Evolutionary conservation across 768 basidiomycete species (phyloP), one percentile per base, ranked within the genome.

Genomic region (Mycena epipterygia): DNA sequence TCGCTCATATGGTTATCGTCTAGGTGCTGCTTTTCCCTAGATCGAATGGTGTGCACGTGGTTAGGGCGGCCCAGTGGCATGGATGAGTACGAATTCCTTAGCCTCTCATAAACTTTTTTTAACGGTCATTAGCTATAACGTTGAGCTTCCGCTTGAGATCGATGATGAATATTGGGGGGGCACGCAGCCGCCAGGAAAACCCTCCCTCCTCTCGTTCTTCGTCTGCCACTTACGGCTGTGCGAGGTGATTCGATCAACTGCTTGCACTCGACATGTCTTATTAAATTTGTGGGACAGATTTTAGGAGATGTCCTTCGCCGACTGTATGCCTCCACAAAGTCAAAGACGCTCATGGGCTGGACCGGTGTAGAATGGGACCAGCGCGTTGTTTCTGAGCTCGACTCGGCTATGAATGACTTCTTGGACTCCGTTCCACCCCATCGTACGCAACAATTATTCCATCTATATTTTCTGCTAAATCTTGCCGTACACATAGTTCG

Each of bases 101-200:
- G 3, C 51, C 35, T 61, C n/a, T n/a, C 23, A 35, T 14, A 17
- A 21, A 13, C n/a, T 55, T 16, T 35, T 64, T 17, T 25, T 25
- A 16, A 39, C 33, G 33, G 16, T 30, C 35, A 13, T 29, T 67
- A 91, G 91, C 71, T 89, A 91, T 73, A n/a, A n/a, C n/a, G n/a
- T n/a, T n/a, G n/a, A n/a, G n/a, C n/a, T n/a, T n/a, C n/a, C n/a
- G n/a, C n/a, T n/a, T n/a, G n/a, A n/a, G n/a, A n/a, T n/a, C n/a
- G n/a, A n/a, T n/a, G n/a, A n/a, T n/a, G n/a, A n/a, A n/a, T n/a
- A n/a, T n/a, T n/a, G n/a, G n/a, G n/a, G 91, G 93, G 69, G 82
- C 80, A 85, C 85, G 44, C 93, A 95, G 74, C 93, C 93, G 0
- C 74, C 82, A 1, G 87, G 84, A n/a, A 87, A 87, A 71, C 89